phyloP scores from a whole-genome alignment of 345 rosid genomes.

The Mangifera indica region DNA sequence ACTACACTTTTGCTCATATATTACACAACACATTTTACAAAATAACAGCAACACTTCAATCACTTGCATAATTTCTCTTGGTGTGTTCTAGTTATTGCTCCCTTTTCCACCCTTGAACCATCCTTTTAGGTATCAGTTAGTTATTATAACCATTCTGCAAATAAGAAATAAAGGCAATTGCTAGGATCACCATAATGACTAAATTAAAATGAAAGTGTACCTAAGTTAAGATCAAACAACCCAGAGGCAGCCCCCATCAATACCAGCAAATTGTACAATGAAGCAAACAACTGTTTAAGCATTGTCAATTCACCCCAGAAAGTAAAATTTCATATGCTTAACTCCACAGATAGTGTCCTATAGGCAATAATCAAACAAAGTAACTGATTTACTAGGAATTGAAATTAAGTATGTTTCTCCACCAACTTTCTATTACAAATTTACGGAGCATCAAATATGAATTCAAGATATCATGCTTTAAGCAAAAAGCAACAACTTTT shows the following conservation, averaged over 20 bases:
- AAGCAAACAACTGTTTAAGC: background rate
- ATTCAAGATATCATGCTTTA: too few species aligned
- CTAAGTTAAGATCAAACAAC: background rate
- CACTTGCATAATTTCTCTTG: background rate
- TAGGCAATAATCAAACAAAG: background rate
- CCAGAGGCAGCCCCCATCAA: background rate
- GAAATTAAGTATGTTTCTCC: too few species aligned
- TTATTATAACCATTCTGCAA: background rate
- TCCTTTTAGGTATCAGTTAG: background rate
- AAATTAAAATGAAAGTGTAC: background rate
- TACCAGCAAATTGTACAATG: background rate
- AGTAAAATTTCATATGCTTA: background rate
- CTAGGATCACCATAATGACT: background rate
- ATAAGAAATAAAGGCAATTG: background rate
- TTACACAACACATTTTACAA: background rate
- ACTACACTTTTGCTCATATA: too few species aligned
- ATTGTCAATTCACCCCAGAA: background rate
- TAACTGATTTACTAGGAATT: too few species aligned
- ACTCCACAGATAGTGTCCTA: background rate
- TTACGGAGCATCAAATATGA: too few species aligned
- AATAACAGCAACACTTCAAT: constrained; percentile 1
- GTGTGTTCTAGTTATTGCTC: background rate
- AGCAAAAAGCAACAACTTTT: too few species aligned
- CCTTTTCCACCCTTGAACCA: background rate
- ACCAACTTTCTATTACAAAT: too few species aligned